Base-by-base conservation (phyloP, 495 filamentous ascomycete genomes). In the Glonium stellatum region DNA sequence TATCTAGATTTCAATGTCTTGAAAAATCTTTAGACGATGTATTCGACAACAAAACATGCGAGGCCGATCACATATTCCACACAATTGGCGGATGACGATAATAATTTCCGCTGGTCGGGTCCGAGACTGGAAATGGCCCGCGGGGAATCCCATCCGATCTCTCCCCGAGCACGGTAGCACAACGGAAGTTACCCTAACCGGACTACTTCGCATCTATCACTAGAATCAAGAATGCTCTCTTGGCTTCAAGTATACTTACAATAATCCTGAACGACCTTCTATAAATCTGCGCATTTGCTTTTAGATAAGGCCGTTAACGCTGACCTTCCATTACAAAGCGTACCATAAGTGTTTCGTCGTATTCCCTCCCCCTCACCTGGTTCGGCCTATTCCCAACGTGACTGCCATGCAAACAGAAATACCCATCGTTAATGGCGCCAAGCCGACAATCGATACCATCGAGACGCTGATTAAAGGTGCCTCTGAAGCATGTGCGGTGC, bases 401-500 rank as follows among this genome's bases (percentile, higher is more conserved):
- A 11, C 39, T 44, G 18, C 39, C 39, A 18, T 44, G 12, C 39
- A 11, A 44, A 18, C 12, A 44, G 18, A 18, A 44, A 44, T 18
- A 25, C 42, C 54, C 25, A 48, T 8, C 48, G 11, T 55, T 8
- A 59, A 59, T 34, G 48, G 49, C 48, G 23, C 35, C 9, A 37
- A 63, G 15, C 1, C 1, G 13, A 47, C 13, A n/a, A 27, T 63
- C 15, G 19, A 52, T n/a, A 63, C 60, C 11, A 35, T 63, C 12
- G 21, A 51, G 13, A 51, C 18, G 13, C 48, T 51, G 48, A 23
- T 51, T 1, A 51, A 51, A 31, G 19, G 21, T 9, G 48, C 48
- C 25, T 23, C 21, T 15, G 51, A 60, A 25, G 22, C 49, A n/a
- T 42, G 70, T 57, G 67, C 70, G 8, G 48, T 64, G 47, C 75